A percentile compares a stretch with the other conserved stretches of the same genome.
These are phyloP conservation scores for Epichloe sylvatica DNA, from an alignment of 2,329 filamentous ascomycete genomes.

Conservation along the genomic window DNA sequence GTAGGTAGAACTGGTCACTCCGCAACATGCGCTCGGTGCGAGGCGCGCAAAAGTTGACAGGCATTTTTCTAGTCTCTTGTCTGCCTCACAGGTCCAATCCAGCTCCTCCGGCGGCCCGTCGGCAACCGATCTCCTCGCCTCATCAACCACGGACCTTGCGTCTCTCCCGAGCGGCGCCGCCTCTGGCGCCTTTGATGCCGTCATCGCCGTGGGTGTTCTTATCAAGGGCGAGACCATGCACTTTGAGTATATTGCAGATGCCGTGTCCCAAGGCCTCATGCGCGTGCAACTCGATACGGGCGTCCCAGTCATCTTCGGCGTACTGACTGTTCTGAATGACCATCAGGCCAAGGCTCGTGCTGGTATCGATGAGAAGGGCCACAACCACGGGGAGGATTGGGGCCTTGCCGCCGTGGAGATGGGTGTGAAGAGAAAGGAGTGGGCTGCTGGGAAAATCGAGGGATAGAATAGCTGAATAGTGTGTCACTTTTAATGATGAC, in stretches of 20 bases:
- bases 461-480: constrained; percentile 11
- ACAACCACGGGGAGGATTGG: constrained; percentile 98
- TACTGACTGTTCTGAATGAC: constrained; percentile 78
- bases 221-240: constrained; percentile 99
- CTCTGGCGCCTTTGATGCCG: constrained; percentile 70
- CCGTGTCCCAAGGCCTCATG: constrained; percentile 87
- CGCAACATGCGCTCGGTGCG: too few relatives aligned
- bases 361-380: constrained; percentile 51
- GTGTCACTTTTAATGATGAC: too few relatives aligned
- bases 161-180: constrained; percentile 26
- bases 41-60: too few relatives aligned
- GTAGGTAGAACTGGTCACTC: constrained; percentile 27
- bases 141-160: constrained; percentile 53
- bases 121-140: constrained; percentile 63
- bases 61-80: constrained; percentile 49
- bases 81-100: constrained; percentile 74
- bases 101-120: constrained; percentile 47
- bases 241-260: constrained; percentile 95
- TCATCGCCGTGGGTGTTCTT: constrained; percentile 88
- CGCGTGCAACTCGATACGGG: constrained; percentile 79
- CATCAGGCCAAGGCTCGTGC: constrained; percentile 78
- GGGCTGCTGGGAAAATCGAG: constrained; percentile 56
- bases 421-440: constrained; percentile 72
- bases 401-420: constrained; percentile 88
- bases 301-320: constrained; percentile 80